Base-by-base conservation (phyloP, 169 alveolate species). In the Cryptosporidium sp. region DNA sequence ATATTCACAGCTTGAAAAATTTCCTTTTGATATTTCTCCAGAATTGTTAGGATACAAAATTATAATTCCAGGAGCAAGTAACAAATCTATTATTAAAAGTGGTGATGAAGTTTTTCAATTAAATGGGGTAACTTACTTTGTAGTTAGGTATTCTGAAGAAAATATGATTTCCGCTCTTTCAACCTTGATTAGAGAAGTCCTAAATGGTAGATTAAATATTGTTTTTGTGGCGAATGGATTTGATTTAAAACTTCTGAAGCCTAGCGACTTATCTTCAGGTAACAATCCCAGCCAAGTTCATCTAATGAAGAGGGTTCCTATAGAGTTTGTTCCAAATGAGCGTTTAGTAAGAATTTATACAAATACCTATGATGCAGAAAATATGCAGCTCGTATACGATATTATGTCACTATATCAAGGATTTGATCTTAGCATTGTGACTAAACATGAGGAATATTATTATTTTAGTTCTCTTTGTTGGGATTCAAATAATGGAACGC, bases 361-460 rank as follows among this genome's bases (percentile, higher is more conserved):
- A 23, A 55, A 65, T 0, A 39, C 10, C 18, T 59, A 74, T 31
- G 73, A 59, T 6, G 39, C 18, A 10, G 71, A 23, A 16, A 41
- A 62, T 33, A 18, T 62, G 29, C 26, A 52, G 8, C 55, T 80
- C 10, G 70, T 80, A 41, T 35, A 37, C n/a, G 21, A 16, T 21
- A 62, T 80, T 6, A 80, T 80, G 89, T 23, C 45, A 31, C 5
- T 80, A 10, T 80, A 80, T 41, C 31, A 31, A 12, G 89, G 89
- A 14, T 80, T 45, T 43, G 35, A 65, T 43, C 29, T 80, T 9
- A 80, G 89, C 48, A 59, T 80, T 23, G 51, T 80, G 10, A 65
- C 73, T 14, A 37, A 10, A 1, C 0, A 80, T 50, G 23, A 18
- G 3, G 89, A 80, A 43, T 39, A 41, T 21, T 62, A 62, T 41